Percentiles rank a stretch among this genome's conserved stretches.
Evolutionary conservation across 176 grass and related monocot genomes (phyloP).

Genomic region (Olyra latifolia): DNA sequence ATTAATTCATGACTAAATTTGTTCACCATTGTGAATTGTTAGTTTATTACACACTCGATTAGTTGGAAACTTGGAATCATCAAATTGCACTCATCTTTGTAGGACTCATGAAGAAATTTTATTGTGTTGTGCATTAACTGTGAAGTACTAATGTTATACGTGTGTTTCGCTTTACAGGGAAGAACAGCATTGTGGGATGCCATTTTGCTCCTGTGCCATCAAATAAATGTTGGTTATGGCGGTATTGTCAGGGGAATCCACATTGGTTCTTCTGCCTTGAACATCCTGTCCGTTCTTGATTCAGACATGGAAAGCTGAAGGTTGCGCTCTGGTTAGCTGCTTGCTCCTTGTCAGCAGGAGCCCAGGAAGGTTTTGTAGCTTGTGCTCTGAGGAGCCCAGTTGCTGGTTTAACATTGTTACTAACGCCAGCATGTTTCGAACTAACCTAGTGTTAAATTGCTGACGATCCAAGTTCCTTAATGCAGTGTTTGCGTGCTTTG

Average conservation of each 20-base stretch:
- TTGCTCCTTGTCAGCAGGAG: background rate
- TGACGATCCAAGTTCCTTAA: conserved; percentile 6
- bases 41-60: background rate
- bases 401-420: conserved; percentile 13
- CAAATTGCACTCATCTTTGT: background rate
- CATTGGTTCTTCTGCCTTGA: conserved; percentile 80
- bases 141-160: background rate
- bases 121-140: background rate
- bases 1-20: background rate
- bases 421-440: conserved; percentile 14
- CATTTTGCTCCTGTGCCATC: conserved; percentile 92
- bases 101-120: background rate
- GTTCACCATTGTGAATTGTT: background rate
- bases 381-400: conserved; percentile 1
- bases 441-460: conserved; percentile 30
- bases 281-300: conserved; percentile 70
- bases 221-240: conserved; percentile 74
- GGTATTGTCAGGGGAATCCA: conserved; percentile 85
- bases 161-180: conserved; percentile 57
- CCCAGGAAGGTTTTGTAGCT: background rate
- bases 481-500: background rate
- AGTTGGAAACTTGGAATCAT: background rate
- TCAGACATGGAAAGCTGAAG: conserved; percentile 64
- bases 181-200: conserved; percentile 96
- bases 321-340: background rate